Evolutionary conservation across 305 asterid genomes (phyloP).

Genomic region (Rubia tinctorum): DNA sequence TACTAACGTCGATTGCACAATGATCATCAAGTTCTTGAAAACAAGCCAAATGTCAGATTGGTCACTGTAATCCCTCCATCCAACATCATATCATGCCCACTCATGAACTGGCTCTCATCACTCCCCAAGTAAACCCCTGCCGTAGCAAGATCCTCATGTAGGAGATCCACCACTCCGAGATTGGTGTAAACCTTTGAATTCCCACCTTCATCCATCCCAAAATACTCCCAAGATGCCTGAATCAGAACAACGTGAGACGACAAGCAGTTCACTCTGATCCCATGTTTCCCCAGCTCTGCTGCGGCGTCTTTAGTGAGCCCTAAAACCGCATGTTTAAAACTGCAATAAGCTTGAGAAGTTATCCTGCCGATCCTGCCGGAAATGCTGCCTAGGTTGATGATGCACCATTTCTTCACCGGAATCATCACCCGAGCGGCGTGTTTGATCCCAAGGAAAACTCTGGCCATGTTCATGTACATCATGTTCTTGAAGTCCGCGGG

Average conservation of each 20-base stretch:
- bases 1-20: too few relatives aligned
- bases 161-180: slow-evolving; percentile 1
- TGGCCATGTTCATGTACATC: slow-evolving; percentile 32
- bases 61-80: slow-evolving; percentile 42
- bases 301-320: slow-evolving; percentile 47
- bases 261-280: slow-evolving; percentile 55
- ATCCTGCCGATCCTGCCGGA: slow-evolving; percentile 32
- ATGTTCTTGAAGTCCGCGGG: slow-evolving; percentile 35
- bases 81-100: slow-evolving; percentile 42
- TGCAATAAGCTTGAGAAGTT: slow-evolving; percentile 39
- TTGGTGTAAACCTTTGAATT: background rate
- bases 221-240: background rate
- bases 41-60: slow-evolving; percentile 2
- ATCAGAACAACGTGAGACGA: slow-evolving; percentile 40
- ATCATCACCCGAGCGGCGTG: slow-evolving; percentile 51
- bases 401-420: slow-evolving; percentile 34
- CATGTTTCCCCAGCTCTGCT: slow-evolving; percentile 46
- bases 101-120: slow-evolving; percentile 45
- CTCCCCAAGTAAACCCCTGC: slow-evolving; percentile 38
- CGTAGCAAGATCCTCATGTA: slow-evolving; percentile 3
- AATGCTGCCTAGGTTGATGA: slow-evolving; percentile 38
- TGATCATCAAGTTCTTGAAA: background rate
- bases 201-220: background rate
- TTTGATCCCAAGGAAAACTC: slow-evolving; percentile 45
- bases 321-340: slow-evolving; percentile 45